Base-by-base conservation (phyloP, 1,139 yeast species). In the Blastobotrys buckinghamii region DNA sequence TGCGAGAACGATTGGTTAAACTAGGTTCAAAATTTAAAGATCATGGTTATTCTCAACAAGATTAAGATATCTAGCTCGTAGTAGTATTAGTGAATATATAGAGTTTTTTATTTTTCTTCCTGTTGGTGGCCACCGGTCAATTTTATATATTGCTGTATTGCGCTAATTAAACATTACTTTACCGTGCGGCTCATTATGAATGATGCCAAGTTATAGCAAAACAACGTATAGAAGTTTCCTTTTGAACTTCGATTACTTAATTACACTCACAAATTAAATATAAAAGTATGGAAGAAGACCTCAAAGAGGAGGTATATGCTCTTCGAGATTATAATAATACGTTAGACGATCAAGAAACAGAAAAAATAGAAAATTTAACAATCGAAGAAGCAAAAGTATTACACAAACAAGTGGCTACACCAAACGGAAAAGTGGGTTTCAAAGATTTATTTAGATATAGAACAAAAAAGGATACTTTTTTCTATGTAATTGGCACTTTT, bases 41-140 rank as follows among this genome's bases (percentile, higher is more conserved):
- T 13, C 46, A 20, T 33, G 51, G 51, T 5, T 48, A 34, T 19
- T 48, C 51, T 16, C 51, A 48, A 29, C 33, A 16, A 2, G 49
- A 45, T 20, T 45, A 45, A 26, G n/a, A n/a, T n/a, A n/a, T 29
- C 13, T 29, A n/a, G 33, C 12, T 29, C 13, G 33, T n/a, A n/a
- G n/a, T n/a, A n/a, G n/a, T n/a, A n/a, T n/a, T n/a, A n/a, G n/a
- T n/a, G n/a, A n/a, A n/a, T n/a, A n/a, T n/a, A n/a, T n/a, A n/a
- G n/a, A n/a, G n/a, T n/a, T n/a, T n/a, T n/a, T n/a, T n/a, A n/a
- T n/a, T n/a, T n/a, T n/a, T n/a, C n/a, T n/a, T n/a, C n/a, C n/a
- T n/a, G n/a, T n/a, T n/a, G n/a, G n/a, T n/a, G n/a, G n/a, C n/a
- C n/a, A n/a, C n/a, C n/a, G n/a, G n/a, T n/a, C n/a, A n/a, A n/a